Evolutionary conservation across 1,284 basidiomycete species (phyloP), one percentile per base, ranked within the genome.

Genomic region (Naganishia albida): DNA sequence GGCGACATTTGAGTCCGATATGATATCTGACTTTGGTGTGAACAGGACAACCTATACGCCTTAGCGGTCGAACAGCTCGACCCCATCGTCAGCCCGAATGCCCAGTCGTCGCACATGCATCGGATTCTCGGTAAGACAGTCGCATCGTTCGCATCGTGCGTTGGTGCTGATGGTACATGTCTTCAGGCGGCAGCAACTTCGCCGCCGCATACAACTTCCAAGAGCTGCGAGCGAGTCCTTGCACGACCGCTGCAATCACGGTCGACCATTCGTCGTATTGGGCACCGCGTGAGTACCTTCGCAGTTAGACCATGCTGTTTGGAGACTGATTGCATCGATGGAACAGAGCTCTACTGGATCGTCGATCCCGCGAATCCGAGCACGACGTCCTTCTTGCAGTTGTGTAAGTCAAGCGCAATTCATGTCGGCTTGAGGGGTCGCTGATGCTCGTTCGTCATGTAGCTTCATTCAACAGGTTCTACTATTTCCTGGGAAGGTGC

Each of bases 251-350:
- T n/a, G 52, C 63, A 39, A 60, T 74, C 18, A 67, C 70, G 48
- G 70, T 64, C 25, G 74, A 75, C 68, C 72, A 73, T 39, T 71
- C 69, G 4, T 70, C 70, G 40, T 76, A 75, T 57, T 69, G 68
- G 66, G 50, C 59, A 10, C 57, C 49, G 30, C 60, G 60, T 63
- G 28, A 25, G 60, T 63, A n/a, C 10, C 34, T 34, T 34, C 34
- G 4, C 10, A 4, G 34, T 34, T 4, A 34, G 34, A 10, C 10
- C 6, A 34, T 34, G 10, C 10, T 10, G 34, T 6, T 4, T 12
- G n/a, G 28, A 23, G 25, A 23, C 42, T 43, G 13, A 18, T 3
- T 48, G 7, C 2, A 7, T 20, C 38, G 16, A 10, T 16, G 7
- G 0, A 26, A 44, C 20, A 63, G 54, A 59, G 40, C 34, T 66